phyloP scores from a whole-genome alignment of 2,329 filamentous ascomycete species.

The Aspergillus novofumigatus region DNA sequence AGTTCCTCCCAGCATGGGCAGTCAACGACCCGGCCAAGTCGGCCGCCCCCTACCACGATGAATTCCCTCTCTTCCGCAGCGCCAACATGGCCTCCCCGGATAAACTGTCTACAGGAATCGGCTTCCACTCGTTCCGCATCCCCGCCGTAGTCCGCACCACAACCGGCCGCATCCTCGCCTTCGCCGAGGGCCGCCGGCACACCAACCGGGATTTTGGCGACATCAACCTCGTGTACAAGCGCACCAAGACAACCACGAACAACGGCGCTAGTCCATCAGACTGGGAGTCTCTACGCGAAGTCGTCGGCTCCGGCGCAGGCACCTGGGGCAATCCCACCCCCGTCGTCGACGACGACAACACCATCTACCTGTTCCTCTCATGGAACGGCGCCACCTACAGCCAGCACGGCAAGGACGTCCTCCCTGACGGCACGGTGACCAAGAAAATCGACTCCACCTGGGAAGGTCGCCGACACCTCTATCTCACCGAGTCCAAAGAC shows the following conservation, averaged over 20 bases:
- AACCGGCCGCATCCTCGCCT: slow-evolving; percentile 24
- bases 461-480: slow-evolving; percentile 5
- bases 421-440: slow-evolving; percentile 6
- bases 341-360: slow-evolving; percentile 24
- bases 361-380: slow-evolving; percentile 29
- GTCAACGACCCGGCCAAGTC: slow-evolving; percentile 2
- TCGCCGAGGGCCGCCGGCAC: slow-evolving; percentile 24
- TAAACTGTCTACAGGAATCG: slow-evolving; percentile 21
- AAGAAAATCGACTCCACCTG: slow-evolving; percentile 4
- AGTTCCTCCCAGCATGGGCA: neutral
- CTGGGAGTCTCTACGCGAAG: slow-evolving; percentile 24
- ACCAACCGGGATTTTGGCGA: slow-evolving; percentile 25
- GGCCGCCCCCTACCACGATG: slow-evolving; percentile 11
- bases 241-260: slow-evolving; percentile 19
- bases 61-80: slow-evolving; percentile 23
- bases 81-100: slow-evolving; percentile 24
- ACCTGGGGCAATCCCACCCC: slow-evolving; percentile 30
- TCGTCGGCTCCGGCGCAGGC: slow-evolving; percentile 18
- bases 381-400: slow-evolving; percentile 27
- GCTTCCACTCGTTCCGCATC: slow-evolving; percentile 28
- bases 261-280: slow-evolving; percentile 16
- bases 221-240: slow-evolving; percentile 29
- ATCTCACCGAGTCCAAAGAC: slow-evolving; percentile 1
- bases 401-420: slow-evolving; percentile 19
- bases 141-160: slow-evolving; percentile 21